Evolutionary conservation across 2,329 filamentous ascomycete species (phyloP).

Genomic region (Blastomyces silverae): DNA sequence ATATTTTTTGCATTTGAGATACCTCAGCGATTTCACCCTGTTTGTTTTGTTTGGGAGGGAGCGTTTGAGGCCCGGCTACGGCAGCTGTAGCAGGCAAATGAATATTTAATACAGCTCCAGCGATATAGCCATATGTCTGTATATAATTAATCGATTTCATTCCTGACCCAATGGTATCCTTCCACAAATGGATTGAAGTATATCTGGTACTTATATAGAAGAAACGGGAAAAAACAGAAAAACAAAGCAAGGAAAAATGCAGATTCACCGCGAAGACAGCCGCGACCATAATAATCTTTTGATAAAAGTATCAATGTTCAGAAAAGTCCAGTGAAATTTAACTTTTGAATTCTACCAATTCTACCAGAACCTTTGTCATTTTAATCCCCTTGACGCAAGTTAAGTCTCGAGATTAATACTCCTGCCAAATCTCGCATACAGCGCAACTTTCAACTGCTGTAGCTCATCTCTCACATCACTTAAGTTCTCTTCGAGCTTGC

Average conservation of each 20-base stretch:
- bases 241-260: not conserved
- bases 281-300: not conserved
- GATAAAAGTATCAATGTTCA: not conserved
- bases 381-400: not conserved
- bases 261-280: not conserved
- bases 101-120: not conserved
- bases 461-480: conserved; percentile 74
- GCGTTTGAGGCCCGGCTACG: not conserved
- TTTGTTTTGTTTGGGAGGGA: not conserved
- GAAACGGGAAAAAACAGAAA: not conserved
- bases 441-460: conserved; percentile 77
- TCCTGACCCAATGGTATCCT: not conserved
- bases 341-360: not conserved
- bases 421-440: conserved; percentile 91
- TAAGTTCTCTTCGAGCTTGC: conserved; percentile 68
- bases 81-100: not conserved
- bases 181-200: not conserved
- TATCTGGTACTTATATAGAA: not conserved
- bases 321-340: not conserved
- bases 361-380: not conserved
- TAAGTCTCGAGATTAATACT: conserved; percentile 82
- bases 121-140: not conserved
- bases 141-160: not conserved
- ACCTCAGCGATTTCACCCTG: conserved; percentile 1
- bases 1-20: conserved; percentile 4